Evolutionary conservation across 2,329 filamentous ascomycete genomes (phyloP).

Genomic region (Fusarium sp.): DNA sequence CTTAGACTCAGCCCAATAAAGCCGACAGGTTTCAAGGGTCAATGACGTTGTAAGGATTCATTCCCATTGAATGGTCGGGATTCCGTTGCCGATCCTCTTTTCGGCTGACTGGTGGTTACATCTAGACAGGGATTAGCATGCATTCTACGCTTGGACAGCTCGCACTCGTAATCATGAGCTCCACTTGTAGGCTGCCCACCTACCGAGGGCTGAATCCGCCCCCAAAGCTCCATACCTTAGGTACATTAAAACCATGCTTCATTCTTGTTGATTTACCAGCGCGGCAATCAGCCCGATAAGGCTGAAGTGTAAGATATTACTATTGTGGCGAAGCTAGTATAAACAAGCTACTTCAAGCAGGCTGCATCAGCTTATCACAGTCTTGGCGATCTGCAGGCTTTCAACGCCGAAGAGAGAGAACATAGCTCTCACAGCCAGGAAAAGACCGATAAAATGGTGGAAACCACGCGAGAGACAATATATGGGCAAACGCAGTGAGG

Average conservation of each 20-base stretch:
- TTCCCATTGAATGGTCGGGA: background rate
- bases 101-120: constrained; percentile 2
- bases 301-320: background rate
- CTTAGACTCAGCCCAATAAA: constrained; percentile 19
- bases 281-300: background rate
- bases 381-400: too few relatives aligned
- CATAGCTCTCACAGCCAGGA: too few relatives aligned
- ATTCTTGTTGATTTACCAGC: background rate
- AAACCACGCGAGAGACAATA: too few relatives aligned
- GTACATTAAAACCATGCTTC: background rate
- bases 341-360: too few relatives aligned
- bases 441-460: too few relatives aligned
- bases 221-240: too few relatives aligned
- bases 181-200: too few relatives aligned
- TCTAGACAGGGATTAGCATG: constrained; percentile 2
- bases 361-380: too few relatives aligned
- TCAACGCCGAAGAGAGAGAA: too few relatives aligned
- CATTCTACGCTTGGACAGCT: background rate
- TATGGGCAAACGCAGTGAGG: too few relatives aligned
- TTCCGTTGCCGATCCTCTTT: constrained; percentile 4
- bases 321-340: background rate
- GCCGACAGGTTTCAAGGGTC: constrained; percentile 4
- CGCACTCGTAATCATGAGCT: background rate
- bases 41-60: constrained; percentile 31
- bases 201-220: too few relatives aligned